Percentiles rank a stretch among this genome's conserved stretches.
Conservation (phyloP, 1,284 basidiomycete species). For the Filobasidium uniguttulatum region DNA sequence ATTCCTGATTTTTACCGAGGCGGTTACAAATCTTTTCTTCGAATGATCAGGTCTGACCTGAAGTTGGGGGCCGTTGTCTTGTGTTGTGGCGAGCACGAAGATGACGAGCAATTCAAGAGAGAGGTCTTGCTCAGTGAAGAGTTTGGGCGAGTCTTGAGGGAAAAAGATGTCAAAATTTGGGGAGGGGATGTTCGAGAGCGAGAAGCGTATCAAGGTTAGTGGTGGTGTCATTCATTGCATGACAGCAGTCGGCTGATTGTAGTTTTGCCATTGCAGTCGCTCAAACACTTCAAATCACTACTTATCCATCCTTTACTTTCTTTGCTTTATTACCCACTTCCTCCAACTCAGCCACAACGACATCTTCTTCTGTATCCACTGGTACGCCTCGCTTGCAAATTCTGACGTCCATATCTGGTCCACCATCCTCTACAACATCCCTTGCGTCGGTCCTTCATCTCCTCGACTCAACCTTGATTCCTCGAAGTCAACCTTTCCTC, state of each 20-base stretch:
- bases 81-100: conserved; percentile 82
- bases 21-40: conserved; percentile 61
- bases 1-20: conserved; percentile 22
- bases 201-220: conserved; percentile 69
- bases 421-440: conserved; percentile 49
- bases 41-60: conserved; percentile 53
- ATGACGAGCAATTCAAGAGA: conserved; percentile 75
- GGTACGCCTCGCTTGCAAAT: conserved; percentile 59
- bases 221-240: not conserved
- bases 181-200: conserved; percentile 65
- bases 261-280: conserved; percentile 44
- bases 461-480: conserved; percentile 55
- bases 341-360: conserved; percentile 34
- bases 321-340: conserved; percentile 61
- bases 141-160: conserved; percentile 52
- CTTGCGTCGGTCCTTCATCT: conserved; percentile 51
- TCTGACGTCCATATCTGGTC: conserved; percentile 69
- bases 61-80: conserved; percentile 67
- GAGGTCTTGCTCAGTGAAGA: conserved; percentile 60
- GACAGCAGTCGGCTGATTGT: not conserved
- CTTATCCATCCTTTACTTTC: conserved; percentile 85
- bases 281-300: conserved; percentile 72
- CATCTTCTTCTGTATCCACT: conserved; percentile 36
- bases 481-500: conserved; percentile 63
- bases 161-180: conserved; percentile 65